Percentiles rank a stretch among this genome's conserved stretches.
phyloP scores from a whole-genome alignment of 1,139 yeast species.

The Saccharomyces hybrid region DNA sequence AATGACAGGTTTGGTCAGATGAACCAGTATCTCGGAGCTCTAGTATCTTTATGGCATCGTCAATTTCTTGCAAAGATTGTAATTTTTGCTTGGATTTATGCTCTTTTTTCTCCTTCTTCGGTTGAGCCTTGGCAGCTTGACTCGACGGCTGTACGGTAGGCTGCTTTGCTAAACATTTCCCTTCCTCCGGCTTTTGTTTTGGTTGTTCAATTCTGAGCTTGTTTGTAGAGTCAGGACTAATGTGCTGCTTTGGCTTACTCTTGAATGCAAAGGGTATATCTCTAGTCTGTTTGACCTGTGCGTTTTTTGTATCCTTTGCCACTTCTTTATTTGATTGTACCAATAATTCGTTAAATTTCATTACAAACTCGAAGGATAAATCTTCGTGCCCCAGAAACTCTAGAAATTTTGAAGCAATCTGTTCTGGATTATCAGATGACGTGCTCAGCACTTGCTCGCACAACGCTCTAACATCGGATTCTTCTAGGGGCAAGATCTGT shows the following conservation, averaged over 20 bases:
- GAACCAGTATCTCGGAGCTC: slow-evolving; percentile 33
- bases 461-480: slow-evolving; percentile 22
- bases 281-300: background rate
- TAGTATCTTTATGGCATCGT: slow-evolving; percentile 36
- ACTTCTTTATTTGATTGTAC: background rate
- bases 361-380: slow-evolving; percentile 26
- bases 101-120: slow-evolving; percentile 22
- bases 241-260: background rate
- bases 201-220: background rate
- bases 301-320: background rate
- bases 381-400: slow-evolving; percentile 31
- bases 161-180: background rate
- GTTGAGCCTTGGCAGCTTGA: background rate
- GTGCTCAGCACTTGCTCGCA: slow-evolving; percentile 23
- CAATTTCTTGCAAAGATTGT: slow-evolving; percentile 49
- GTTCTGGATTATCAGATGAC: slow-evolving; percentile 15
- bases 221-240: background rate
- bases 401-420: slow-evolving; percentile 27
- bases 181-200: background rate
- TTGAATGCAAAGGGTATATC: background rate
- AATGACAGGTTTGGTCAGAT: slow-evolving; percentile 47
- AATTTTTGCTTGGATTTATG: slow-evolving; percentile 38
- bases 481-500: slow-evolving; percentile 28
- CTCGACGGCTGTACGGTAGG: background rate
- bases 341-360: slow-evolving; percentile 24